These are phyloP conservation scores for Tilletia horrida DNA, from an alignment of 1,284 basidiomycete species.

Conservation along the genomic window DNA sequence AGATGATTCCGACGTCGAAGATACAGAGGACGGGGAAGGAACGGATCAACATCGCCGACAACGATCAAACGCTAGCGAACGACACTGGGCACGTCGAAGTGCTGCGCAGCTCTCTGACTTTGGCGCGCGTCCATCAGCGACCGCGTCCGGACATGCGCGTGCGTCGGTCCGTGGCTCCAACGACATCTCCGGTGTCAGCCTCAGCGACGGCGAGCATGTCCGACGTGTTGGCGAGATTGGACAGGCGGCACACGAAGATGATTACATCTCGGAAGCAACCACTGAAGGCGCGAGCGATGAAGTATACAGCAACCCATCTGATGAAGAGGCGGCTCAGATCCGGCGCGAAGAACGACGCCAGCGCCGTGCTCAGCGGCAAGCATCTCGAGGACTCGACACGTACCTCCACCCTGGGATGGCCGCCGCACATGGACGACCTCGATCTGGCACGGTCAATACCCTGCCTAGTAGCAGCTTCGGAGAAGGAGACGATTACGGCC, in stretches of 20 bases:
- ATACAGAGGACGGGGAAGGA: slow-evolving; percentile 24
- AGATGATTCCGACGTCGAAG: slow-evolving; percentile 41
- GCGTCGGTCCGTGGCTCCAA: slow-evolving; percentile 14
- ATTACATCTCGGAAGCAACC: background rate
- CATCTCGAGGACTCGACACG: background rate
- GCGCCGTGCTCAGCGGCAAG: slow-evolving; percentile 27
- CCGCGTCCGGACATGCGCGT: slow-evolving; percentile 3
- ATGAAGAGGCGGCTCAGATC: slow-evolving; percentile 41
- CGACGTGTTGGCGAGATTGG: slow-evolving; percentile 14
- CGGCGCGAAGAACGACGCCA: slow-evolving; percentile 31
- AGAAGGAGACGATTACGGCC: slow-evolving; percentile 18
- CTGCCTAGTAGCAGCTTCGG: slow-evolving; percentile 41
- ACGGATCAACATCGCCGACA: slow-evolving; percentile 12
- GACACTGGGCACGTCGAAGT: slow-evolving; percentile 15
- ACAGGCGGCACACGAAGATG: slow-evolving; percentile 22
- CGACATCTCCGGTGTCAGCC: slow-evolving; percentile 6
- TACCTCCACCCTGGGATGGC: background rate
- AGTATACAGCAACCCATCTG: slow-evolving; percentile 47
- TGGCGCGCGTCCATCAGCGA: slow-evolving; percentile 7
- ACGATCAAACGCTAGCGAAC: background rate
- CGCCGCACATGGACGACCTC: slow-evolving; percentile 6
- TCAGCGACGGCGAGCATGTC: slow-evolving; percentile 1
- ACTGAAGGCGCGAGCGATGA: slow-evolving; percentile 26
- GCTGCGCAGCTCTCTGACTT: slow-evolving; percentile 12
- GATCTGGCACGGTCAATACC: slow-evolving; percentile 35